Evolutionary conservation across 441 rosid genomes (phyloP), one percentile per base, ranked within the genome.

Genomic region (Erodium chrysanthum): DNA sequence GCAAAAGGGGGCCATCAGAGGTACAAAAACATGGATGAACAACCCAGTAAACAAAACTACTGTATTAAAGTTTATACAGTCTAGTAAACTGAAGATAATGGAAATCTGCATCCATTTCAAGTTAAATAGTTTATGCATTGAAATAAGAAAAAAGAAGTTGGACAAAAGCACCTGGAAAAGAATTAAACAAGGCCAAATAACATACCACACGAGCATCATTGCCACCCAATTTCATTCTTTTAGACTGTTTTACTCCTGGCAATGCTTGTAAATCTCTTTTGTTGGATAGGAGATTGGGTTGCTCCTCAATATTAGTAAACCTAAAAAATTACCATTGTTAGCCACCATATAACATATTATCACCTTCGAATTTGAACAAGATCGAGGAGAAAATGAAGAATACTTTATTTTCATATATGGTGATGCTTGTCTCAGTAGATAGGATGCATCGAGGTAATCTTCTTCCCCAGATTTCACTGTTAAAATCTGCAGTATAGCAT

Each of bases 381-480:
- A 68, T 33, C 15, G n/a, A 29, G 67, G 69, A 74, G 21, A 71
- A 0, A 10, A 12, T 4, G 59, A 50, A 66, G 54, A 31, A 31
- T 83, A 90, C 98, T 88, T 84, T 78, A 92, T 90, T 73, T 86
- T 85, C 91, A 82, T 92, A 22, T 72, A 92, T 14, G 97, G 98
- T n/a, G 96, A 87, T 64, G 96, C 95, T 76, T 92, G 97, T 83
- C 87, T 82, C 63, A 92, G 69, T 56, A 92, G 81, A 74, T 84
- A 83, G 15, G 87, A 79, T 12, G 94, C 78, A 75, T 88, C 97
- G 31, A 82, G 83, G 79, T 86, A 92, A 73, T 87, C 97, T 20
- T 85, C 90, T 78, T 84, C 95, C 70, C 90, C 96, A 58, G 94
- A 77, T 76, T 87, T 90, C 31, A 90, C 88, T 14, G 97, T 87